Conservation (phyloP, 129 eudicot species). For the Cynara cardunculus region DNA sequence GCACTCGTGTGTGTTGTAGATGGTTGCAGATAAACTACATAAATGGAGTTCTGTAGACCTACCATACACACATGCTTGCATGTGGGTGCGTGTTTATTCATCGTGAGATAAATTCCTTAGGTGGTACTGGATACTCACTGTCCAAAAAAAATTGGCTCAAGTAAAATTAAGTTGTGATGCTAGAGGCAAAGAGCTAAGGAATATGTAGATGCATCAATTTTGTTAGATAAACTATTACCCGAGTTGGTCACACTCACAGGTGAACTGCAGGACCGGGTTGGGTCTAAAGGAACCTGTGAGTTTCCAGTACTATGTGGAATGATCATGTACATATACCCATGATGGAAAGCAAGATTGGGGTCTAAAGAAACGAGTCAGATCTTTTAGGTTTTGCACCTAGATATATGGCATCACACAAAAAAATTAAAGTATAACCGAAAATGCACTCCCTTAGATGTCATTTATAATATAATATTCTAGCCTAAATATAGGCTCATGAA, state of each 20-base stretch:
- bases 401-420: too few relatives aligned
- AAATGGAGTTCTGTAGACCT: background rate
- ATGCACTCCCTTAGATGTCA: too few relatives aligned
- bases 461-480: background rate
- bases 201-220: background rate
- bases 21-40: background rate
- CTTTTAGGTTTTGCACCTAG: background rate
- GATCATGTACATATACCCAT: background rate
- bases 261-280: background rate
- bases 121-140: background rate
- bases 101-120: background rate
- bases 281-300: background rate
- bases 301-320: background rate
- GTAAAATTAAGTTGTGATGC: background rate
- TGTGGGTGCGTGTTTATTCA: background rate
- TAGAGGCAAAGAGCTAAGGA: background rate
- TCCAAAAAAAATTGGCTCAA: background rate
- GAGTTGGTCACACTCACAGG: background rate
- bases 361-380: background rate
- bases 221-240: background rate
- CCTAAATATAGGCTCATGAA: background rate
- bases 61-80: background rate
- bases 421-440: too few relatives aligned
- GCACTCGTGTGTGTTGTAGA: background rate
- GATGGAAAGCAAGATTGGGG: background rate